Evolutionary conservation across 2,329 filamentous ascomycete species (phyloP).

Genomic region (Calcarisporium arbuscula): DNA sequence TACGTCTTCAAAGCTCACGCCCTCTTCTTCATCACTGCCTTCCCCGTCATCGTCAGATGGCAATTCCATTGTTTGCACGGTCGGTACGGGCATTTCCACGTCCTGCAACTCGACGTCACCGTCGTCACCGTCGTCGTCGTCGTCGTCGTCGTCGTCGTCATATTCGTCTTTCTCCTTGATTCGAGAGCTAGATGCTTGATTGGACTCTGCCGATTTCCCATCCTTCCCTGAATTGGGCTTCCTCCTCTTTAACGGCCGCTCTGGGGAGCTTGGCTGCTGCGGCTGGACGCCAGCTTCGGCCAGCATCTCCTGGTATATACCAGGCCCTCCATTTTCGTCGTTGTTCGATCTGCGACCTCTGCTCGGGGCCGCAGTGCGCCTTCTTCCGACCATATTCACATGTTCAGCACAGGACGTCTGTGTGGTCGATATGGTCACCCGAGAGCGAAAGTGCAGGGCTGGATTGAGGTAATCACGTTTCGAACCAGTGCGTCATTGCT

Average conservation of each 20-base stretch:
- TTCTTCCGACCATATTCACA: slow-evolving; percentile 25
- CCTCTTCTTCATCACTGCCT: slow-evolving; percentile 34
- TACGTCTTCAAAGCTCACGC: slow-evolving; percentile 43
- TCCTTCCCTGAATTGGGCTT: slow-evolving; percentile 16
- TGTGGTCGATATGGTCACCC: too few species aligned
- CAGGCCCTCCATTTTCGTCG: slow-evolving; percentile 19
- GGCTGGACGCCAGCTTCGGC: slow-evolving; percentile 37
- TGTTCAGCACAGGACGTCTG: too few species aligned
- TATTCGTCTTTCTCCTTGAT: not conserved
- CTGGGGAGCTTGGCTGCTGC: slow-evolving; percentile 19
- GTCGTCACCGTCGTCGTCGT: slow-evolving; percentile 32
- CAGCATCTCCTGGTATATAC: slow-evolving; percentile 44
- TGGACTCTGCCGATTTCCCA: not conserved
- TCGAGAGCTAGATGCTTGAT: not conserved
- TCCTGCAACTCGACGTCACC: slow-evolving; percentile 45
- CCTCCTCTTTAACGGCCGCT: slow-evolving; percentile 35
- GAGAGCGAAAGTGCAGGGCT: too few species aligned
- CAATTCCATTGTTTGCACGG: slow-evolving; percentile 43
- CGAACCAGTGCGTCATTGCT: too few species aligned
- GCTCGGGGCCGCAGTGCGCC: slow-evolving; percentile 18
- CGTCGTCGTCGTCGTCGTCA: slow-evolving; percentile 8
- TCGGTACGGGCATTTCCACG: slow-evolving; percentile 39
- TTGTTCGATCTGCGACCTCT: slow-evolving; percentile 13
- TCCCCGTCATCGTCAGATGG: slow-evolving; percentile 41
- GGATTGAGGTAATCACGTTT: too few species aligned